phyloP scores from a whole-genome alignment of 2,329 filamentous ascomycete species.

The Cladophialophora bantiana region DNA sequence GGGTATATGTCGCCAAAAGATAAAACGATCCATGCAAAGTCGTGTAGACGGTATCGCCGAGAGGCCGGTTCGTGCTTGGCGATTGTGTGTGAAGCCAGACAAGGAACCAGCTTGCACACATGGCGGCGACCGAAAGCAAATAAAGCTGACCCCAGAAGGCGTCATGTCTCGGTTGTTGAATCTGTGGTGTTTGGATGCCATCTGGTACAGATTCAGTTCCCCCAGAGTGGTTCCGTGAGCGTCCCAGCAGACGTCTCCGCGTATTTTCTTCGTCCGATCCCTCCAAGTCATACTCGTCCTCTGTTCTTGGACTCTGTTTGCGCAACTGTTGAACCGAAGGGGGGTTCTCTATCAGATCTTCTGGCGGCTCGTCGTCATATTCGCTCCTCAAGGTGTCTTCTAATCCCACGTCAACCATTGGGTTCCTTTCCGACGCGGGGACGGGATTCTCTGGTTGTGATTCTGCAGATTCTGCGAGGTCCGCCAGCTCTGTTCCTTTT shows the following conservation, averaged over 20 bases:
- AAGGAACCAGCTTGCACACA: slow-evolving; percentile 87
- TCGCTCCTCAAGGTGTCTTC: slow-evolving; percentile 66
- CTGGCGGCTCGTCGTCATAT: slow-evolving; percentile 51
- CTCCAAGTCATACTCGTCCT: slow-evolving; percentile 49
- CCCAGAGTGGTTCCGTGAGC: slow-evolving; percentile 57
- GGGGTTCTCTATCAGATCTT: slow-evolving; percentile 57
- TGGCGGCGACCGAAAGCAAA: slow-evolving; percentile 79
- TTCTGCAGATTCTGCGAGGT: slow-evolving; percentile 46
- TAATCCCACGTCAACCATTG: slow-evolving; percentile 85
- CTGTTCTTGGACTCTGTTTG: slow-evolving; percentile 51
- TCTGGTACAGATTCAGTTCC: slow-evolving; percentile 61
- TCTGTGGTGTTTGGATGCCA: slow-evolving; percentile 64
- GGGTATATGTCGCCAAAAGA: slow-evolving; percentile 86
- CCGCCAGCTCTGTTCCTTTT: slow-evolving; percentile 47
- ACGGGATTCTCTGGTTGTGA: slow-evolving; percentile 60
- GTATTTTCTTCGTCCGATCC: slow-evolving; percentile 60
- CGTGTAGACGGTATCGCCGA: slow-evolving; percentile 94
- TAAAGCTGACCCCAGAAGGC: slow-evolving; percentile 92
- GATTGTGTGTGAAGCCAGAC: slow-evolving; percentile 87
- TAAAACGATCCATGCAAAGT: slow-evolving; percentile 86
- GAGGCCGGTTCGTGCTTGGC: slow-evolving; percentile 70
- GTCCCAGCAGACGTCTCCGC: slow-evolving; percentile 44
- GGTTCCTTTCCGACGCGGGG: slow-evolving; percentile 54
- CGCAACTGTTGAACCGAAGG: slow-evolving; percentile 66
- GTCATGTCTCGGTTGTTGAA: slow-evolving; percentile 81